Percentiles rank a stretch among this genome's conserved stretches.
Conservation (phyloP, 192 early-diverging fungal species). For the Coemansia furcata region DNA sequence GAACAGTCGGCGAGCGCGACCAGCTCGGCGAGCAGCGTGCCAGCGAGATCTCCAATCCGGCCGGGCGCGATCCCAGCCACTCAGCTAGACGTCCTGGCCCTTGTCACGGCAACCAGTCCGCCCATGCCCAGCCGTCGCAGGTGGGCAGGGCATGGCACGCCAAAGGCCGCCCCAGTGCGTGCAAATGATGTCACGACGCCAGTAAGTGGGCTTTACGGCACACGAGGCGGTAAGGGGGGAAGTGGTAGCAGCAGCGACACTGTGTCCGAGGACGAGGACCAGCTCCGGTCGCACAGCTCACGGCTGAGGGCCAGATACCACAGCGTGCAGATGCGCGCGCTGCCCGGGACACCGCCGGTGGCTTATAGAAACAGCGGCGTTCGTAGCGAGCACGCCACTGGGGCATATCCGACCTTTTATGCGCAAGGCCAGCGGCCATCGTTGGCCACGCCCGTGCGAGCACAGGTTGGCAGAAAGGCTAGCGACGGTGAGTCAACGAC, state of each 20-base stretch:
- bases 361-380: neutral
- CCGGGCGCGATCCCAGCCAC: constrained; percentile 35
- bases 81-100: constrained; percentile 48
- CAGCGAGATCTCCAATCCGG: neutral
- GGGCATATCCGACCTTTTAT: neutral
- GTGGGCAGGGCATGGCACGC: constrained; percentile 35
- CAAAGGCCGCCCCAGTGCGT: constrained; percentile 16
- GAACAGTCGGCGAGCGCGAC: neutral
- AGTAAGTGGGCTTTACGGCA: neutral
- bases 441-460: constrained; percentile 1
- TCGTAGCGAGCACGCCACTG: neutral
- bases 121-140: constrained; percentile 48
- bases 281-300: constrained; percentile 46
- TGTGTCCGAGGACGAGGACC: constrained; percentile 45
- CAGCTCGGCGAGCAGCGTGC: neutral
- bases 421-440: neutral
- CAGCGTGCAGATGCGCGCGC: constrained; percentile 17
- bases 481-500: constrained; percentile 32
- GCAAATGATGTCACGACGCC: neutral
- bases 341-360: constrained; percentile 5
- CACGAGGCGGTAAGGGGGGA: neutral
- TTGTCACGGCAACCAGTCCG: constrained; percentile 53
- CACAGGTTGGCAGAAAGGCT: neutral
- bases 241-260: constrained; percentile 39
- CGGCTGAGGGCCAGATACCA: constrained; percentile 26